These are phyloP conservation scores for Fusarium sarcochroum DNA, from an alignment of 2,329 filamentous ascomycete species.

Conservation along the genomic window DNA sequence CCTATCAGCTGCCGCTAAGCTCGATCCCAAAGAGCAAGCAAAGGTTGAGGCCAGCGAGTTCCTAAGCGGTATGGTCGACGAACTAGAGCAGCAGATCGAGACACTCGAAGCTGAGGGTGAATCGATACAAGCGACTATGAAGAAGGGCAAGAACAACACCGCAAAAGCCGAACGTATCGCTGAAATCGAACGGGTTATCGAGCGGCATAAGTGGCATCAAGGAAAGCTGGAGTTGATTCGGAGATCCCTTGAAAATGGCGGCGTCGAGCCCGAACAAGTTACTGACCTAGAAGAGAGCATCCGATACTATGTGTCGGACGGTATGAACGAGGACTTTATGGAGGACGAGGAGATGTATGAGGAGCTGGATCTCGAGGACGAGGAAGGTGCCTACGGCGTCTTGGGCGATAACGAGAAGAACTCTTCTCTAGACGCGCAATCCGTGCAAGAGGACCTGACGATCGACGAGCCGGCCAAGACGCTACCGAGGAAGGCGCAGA, in stretches of 20 bases:
- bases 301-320: slow-evolving; percentile 93
- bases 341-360: slow-evolving; percentile 97
- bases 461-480: slow-evolving; percentile 71
- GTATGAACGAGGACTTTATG: slow-evolving; percentile 88
- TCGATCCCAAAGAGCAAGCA: slow-evolving; percentile 98
- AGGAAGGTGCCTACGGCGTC: slow-evolving; percentile 90
- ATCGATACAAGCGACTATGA: slow-evolving; percentile 86
- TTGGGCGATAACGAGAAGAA: slow-evolving; percentile 83
- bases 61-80: slow-evolving; percentile 87
- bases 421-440: slow-evolving; percentile 96
- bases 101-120: slow-evolving; percentile 91
- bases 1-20: slow-evolving; percentile 88
- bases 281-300: slow-evolving; percentile 92
- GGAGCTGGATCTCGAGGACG: slow-evolving; percentile 90
- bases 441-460: slow-evolving; percentile 83
- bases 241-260: slow-evolving; percentile 91
- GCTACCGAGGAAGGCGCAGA: slow-evolving; percentile 67
- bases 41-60: slow-evolving; percentile 92
- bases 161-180: slow-evolving; percentile 89
- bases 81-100: slow-evolving; percentile 95
- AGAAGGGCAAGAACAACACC: slow-evolving; percentile 92
- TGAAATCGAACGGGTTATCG: slow-evolving; percentile 85
- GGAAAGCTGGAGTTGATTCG: slow-evolving; percentile 91
- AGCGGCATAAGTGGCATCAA: slow-evolving; percentile 97
- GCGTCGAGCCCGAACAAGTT: slow-evolving; percentile 88